phyloP scores from a whole-genome alignment of 441 rosid species.

The Biscutella auriculata region DNA sequence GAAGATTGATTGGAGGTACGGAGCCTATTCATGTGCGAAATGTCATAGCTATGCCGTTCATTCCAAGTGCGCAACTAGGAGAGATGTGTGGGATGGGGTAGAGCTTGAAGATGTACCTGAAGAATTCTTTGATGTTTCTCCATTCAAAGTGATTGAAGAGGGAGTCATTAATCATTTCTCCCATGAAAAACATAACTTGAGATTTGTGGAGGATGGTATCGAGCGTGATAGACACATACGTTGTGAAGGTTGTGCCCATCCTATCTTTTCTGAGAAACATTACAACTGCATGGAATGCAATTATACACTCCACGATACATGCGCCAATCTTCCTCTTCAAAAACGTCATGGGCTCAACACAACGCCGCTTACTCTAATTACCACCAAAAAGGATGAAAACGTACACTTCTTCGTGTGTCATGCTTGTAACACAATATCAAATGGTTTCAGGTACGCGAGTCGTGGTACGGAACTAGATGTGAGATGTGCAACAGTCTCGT shows the following conservation, averaged over 20 bases:
- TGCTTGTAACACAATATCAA: not conserved
- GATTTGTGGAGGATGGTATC: not conserved
- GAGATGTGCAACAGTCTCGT: not conserved
- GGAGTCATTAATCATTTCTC: constrained; percentile 4
- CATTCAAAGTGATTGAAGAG: not conserved
- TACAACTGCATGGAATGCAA: not conserved
- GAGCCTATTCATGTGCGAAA: not conserved
- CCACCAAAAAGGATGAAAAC: too few species aligned
- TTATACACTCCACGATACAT: not conserved
- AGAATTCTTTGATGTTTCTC: not conserved
- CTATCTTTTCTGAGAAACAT: not conserved
- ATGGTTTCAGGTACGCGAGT: not conserved
- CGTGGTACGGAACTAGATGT: not conserved
- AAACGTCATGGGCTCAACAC: not conserved
- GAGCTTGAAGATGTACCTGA: not conserved
- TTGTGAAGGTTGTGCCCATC: not conserved
- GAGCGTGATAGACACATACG: not conserved
- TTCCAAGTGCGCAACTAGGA: constrained; percentile 1
- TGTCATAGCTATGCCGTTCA: constrained; percentile 2
- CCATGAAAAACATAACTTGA: not conserved
- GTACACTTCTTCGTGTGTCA: not conserved
- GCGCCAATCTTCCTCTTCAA: constrained; percentile 3
- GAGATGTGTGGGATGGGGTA: not conserved
- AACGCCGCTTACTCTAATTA: too few species aligned
- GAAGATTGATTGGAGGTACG: not conserved